Base-by-base conservation (phyloP, 2,329 filamentous ascomycete genomes). In the Periglandula ipomoeae region DNA sequence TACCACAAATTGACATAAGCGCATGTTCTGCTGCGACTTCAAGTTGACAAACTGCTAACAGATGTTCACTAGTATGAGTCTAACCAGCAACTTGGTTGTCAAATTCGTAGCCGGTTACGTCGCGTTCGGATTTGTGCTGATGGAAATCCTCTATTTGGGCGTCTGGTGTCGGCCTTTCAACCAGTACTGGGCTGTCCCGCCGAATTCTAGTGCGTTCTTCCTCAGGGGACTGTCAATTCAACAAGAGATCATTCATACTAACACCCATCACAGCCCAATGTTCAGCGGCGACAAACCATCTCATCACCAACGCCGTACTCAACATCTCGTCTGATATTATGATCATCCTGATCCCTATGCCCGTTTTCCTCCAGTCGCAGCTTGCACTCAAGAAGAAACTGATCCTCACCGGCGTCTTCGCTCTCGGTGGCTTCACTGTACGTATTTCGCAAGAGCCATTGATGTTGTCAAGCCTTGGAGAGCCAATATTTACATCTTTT, bases 271-370 rank as follows among this genome's bases (percentile, higher is more conserved):
- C 30, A 75, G 72, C 66, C 1, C 77, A 82, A 67, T 82, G 78
- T 57, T 75, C 76, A 1, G 74, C 78, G 0, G 71, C 75, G 2
- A 67, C 73, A 15, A 67, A 79, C 56, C 81, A 81, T 55, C 69
- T 79, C 10, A 79, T 81, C 45, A 74, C 75, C 15, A 79, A 82
- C 50, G 72, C 75, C 1, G 67, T 71, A 4, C 73, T 83, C 58
- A 83, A 84, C 55, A 74, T 82, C 44, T 72, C 74, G 2, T 80
- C 77, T 23, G 80, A 83, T 53, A 34, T 81, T 2, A 70, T 78
- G 64, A 81, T 84, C 58, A 73, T 83, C 24, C 57, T 70, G 3
- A 73, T 83, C 19, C 77, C 78, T 1, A 68, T 82, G 53, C 78
- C 78, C 2, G 54, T 75, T 23, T 66, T 82, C 23, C 54, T 75